Evolutionary conservation across 441 rosid species (phyloP).

Genomic region (Raphanus hybrid): DNA sequence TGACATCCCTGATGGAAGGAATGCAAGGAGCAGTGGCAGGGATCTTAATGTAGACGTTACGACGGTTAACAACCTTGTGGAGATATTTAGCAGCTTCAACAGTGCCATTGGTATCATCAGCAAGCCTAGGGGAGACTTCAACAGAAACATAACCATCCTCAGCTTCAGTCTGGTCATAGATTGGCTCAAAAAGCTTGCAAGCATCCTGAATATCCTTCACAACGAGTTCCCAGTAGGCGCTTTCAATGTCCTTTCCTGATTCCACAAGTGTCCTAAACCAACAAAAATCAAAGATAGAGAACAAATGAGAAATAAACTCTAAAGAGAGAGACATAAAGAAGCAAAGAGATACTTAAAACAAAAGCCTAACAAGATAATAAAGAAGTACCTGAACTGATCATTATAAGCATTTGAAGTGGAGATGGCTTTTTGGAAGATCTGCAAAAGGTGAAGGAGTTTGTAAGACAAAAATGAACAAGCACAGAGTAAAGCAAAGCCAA

Average conservation of each 20-base stretch:
- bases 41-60: constrained; percentile 93
- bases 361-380: too few species aligned
- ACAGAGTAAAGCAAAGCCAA: constrained; percentile 2
- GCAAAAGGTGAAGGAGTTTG: constrained; percentile 44
- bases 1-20: constrained; percentile 95
- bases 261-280: constrained; percentile 78
- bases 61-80: constrained; percentile 81
- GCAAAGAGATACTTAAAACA: neutral
- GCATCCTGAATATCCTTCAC: constrained; percentile 99
- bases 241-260: constrained; percentile 88
- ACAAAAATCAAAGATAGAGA: neutral
- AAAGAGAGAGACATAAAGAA: neutral
- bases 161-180: constrained; percentile 88
- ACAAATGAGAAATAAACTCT: neutral
- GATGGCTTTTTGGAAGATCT: constrained; percentile 98
- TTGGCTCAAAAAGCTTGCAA: constrained; percentile 90
- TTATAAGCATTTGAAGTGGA: constrained; percentile 96
- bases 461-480: constrained; percentile 1
- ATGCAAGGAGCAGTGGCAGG: constrained; percentile 97
- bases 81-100: constrained; percentile 92
- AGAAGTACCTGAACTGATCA: constrained; percentile 88
- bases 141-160: constrained; percentile 97
- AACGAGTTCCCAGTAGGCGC: constrained; percentile 97
- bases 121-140: constrained; percentile 95
- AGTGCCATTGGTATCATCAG: constrained; percentile 86